phyloP scores from a whole-genome alignment of 1,284 basidiomycete species.

The Meripilus lineatus region DNA sequence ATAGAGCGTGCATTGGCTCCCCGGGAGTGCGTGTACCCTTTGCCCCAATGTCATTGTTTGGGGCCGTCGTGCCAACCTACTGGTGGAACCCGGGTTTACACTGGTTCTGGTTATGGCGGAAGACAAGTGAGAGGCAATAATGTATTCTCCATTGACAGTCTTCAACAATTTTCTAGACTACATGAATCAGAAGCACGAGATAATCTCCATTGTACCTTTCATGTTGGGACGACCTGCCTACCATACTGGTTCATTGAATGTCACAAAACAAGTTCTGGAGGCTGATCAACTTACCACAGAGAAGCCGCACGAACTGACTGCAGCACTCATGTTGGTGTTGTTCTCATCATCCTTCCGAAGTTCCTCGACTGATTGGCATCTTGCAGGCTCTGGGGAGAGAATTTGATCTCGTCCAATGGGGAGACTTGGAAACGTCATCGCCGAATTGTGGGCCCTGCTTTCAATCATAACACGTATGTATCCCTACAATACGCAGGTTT shows the following conservation, averaged over 20 bases:
- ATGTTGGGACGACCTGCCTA: background rate
- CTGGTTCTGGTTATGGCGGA: background rate
- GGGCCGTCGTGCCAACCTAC: background rate
- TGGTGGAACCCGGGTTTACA: constrained; percentile 4
- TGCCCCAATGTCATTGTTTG: background rate
- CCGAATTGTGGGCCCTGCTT: background rate
- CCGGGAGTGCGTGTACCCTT: constrained; percentile 2
- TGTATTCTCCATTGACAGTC: background rate
- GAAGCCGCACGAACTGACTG: background rate
- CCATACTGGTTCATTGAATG: constrained; percentile 1
- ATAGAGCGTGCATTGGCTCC: too few relatives aligned
- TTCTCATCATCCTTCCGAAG: background rate
- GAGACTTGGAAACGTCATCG: constrained; percentile 2
- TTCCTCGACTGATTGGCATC: background rate
- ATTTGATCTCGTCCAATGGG: background rate
- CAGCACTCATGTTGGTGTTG: background rate
- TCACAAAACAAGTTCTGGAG: background rate
- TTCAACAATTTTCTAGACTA: background rate
- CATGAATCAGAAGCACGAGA: background rate
- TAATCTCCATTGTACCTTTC: constrained; percentile 2
- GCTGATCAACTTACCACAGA: background rate
- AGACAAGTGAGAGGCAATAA: background rate
- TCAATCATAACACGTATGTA: background rate
- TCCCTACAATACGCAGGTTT: background rate
- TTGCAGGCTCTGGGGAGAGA: constrained; percentile 1